Conservation (phyloP, 352 stramenopile species). For the Hyaloperonospora arabidopsidis region DNA sequence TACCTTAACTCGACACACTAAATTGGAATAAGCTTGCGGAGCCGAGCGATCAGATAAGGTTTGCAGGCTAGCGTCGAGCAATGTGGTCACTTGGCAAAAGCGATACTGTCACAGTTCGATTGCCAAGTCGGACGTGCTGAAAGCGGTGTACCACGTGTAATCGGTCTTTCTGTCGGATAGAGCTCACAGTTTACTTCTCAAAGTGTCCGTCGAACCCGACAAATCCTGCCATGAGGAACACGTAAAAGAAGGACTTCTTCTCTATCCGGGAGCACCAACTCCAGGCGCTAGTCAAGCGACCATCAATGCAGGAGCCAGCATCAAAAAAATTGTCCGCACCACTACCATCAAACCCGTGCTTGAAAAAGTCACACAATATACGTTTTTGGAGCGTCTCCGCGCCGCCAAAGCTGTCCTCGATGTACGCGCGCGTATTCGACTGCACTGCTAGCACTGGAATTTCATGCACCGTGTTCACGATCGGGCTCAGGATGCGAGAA, state of each 20-base stretch:
- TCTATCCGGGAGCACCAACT: constrained; percentile 89
- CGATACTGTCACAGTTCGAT: constrained; percentile 6
- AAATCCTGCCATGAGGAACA: constrained; percentile 89
- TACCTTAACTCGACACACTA: constrained; percentile 1
- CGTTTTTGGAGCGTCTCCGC: constrained; percentile 60
- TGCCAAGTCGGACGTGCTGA: neutral
- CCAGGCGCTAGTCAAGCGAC: constrained; percentile 86
- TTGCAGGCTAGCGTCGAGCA: neutral
- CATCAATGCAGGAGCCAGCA: constrained; percentile 86
- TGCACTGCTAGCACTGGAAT: constrained; percentile 35
- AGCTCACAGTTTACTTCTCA: constrained; percentile 50
- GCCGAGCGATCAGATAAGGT: neutral
- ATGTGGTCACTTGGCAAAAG: neutral
- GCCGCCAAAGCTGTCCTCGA: constrained; percentile 64
- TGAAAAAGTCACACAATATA: constrained; percentile 90
- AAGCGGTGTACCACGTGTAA: constrained; percentile 12
- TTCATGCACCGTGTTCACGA: constrained; percentile 52
- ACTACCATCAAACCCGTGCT: constrained; percentile 89
- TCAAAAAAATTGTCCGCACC: constrained; percentile 86
- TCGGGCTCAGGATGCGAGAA: constrained; percentile 52
- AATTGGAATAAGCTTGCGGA: neutral
- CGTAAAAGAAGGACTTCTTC: constrained; percentile 88
- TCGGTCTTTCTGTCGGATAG: constrained; percentile 17
- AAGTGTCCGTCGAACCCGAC: constrained; percentile 90
- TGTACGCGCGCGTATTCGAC: constrained; percentile 52